Evolutionary conservation across 257 asterid genomes (phyloP).

Genomic region (Solanum medicagineum): DNA sequence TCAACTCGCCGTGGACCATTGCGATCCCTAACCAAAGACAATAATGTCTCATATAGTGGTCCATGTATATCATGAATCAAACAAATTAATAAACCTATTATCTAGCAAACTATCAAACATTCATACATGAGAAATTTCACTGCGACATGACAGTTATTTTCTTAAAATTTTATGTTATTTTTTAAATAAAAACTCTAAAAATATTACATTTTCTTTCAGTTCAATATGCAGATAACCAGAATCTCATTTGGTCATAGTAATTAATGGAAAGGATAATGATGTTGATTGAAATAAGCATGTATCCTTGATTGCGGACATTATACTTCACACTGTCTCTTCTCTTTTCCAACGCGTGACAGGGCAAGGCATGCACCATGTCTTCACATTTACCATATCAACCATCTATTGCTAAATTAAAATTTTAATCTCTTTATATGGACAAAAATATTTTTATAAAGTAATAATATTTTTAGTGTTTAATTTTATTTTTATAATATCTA

Average conservation of each 20-base stretch:
- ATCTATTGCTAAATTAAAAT: not conserved
- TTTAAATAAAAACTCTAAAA: no score
- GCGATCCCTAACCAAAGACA: no score
- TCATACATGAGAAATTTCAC: not conserved
- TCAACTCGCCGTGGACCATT: rapidly evolving
- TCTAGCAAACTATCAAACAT: not conserved
- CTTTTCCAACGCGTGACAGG: not conserved
- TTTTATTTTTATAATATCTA: no score
- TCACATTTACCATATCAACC: not conserved
- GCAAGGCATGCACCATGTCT: not conserved
- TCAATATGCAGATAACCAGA: no score
- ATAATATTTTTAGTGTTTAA: not conserved
- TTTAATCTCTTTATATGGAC: not conserved
- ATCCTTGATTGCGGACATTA: not conserved
- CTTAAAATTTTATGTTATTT: no score
- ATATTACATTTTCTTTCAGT: no score
- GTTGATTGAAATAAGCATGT: not conserved
- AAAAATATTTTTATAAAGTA: not conserved
- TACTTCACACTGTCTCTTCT: not conserved
- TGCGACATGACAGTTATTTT: not conserved
- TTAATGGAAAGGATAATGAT: not conserved
- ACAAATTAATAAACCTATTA: not conserved
- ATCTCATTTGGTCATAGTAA: no score
- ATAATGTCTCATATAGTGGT: not conserved
- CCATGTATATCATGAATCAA: not conserved